Conservation (phyloP, 164 flowering plant genomes). For the Taxillus chinensis region DNA sequence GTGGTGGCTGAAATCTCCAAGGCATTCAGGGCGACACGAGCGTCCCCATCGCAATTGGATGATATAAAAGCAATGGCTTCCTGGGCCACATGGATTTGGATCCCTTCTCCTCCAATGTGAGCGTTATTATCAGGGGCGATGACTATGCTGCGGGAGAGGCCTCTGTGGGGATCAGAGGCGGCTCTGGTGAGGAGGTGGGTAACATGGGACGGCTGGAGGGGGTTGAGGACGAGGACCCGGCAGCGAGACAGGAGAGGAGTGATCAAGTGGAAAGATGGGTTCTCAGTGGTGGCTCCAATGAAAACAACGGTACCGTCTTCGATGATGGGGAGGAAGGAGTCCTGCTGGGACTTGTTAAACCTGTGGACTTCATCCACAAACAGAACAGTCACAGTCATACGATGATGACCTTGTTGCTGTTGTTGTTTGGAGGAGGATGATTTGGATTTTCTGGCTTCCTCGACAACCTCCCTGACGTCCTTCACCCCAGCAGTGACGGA, state of each 20-base stretch:
- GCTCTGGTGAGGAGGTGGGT: conserved; percentile 37
- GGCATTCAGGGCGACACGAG: conserved; percentile 77
- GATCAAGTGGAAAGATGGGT: conserved; percentile 80
- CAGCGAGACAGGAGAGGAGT: conserved; percentile 77
- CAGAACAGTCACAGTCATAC: conserved; percentile 31
- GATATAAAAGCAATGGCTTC: conserved; percentile 49
- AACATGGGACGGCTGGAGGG: conserved; percentile 38
- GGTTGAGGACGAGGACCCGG: conserved; percentile 52
- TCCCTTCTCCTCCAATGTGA: not conserved
- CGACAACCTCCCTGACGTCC: conserved; percentile 74
- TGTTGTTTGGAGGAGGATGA: conserved; percentile 9
- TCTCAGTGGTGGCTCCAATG: conserved; percentile 88
- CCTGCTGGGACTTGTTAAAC: conserved; percentile 82
- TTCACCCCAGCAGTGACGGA: conserved; percentile 79
- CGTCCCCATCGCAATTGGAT: conserved; percentile 70
- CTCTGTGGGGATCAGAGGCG: conserved; percentile 29
- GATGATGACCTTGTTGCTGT: no score
- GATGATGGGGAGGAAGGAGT: conserved; percentile 73
- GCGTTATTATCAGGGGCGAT: no score
- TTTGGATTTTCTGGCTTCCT: conserved; percentile 42
- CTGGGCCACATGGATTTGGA: conserved; percentile 19
- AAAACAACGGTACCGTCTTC: conserved; percentile 80
- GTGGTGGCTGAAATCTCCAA: conserved; percentile 57
- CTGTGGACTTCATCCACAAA: conserved; percentile 91
- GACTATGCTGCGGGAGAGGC: conserved; percentile 30